A percentile compares a stretch with the other conserved stretches of the same genome.
These are phyloP conservation scores for Echinosophora koreensis DNA, from an alignment of 306 rosid species.

Conservation along the genomic window DNA sequence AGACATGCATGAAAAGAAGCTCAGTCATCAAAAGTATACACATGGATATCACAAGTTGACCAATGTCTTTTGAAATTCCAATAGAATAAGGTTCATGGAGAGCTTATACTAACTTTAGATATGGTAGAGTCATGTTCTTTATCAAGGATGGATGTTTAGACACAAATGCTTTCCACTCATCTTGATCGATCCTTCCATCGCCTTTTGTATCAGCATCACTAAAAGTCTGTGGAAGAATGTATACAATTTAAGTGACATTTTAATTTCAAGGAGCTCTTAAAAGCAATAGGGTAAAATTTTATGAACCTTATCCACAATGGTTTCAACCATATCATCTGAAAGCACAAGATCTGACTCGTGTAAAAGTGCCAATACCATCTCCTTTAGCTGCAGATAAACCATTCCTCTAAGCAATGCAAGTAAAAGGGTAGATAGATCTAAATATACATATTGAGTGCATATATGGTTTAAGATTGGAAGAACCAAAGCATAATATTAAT, in stretches of 20 bases:
- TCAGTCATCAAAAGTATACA: background rate
- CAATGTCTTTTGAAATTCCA: slow-evolving; percentile 9
- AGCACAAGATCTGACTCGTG: slow-evolving; percentile 83
- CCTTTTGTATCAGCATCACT: slow-evolving; percentile 78
- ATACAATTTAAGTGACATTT: slow-evolving; percentile 14
- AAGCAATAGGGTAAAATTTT: background rate
- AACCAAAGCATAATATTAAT: background rate
- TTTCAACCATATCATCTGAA: slow-evolving; percentile 76
- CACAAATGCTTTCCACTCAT: slow-evolving; percentile 93
- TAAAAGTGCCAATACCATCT: slow-evolving; percentile 88
- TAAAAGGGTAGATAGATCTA: background rate
- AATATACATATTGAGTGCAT: background rate
- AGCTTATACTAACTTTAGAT: slow-evolving; percentile 67
- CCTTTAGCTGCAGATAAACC: slow-evolving; percentile 69
- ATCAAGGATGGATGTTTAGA: slow-evolving; percentile 75
- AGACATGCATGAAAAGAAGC: slow-evolving; percentile 20
- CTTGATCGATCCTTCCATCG: slow-evolving; percentile 89
- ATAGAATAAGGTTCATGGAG: slow-evolving; percentile 16
- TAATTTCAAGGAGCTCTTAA: slow-evolving; percentile 24
- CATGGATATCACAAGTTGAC: background rate
- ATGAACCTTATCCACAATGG: slow-evolving; percentile 84
- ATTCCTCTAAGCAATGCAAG: slow-evolving; percentile 28
- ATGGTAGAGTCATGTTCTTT: slow-evolving; percentile 92
- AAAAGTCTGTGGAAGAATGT: slow-evolving; percentile 65
- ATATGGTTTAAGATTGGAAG: background rate